Evolutionary conservation across 2,329 filamentous ascomycete species (phyloP).

Genomic region (Aureobasidium sp.): DNA sequence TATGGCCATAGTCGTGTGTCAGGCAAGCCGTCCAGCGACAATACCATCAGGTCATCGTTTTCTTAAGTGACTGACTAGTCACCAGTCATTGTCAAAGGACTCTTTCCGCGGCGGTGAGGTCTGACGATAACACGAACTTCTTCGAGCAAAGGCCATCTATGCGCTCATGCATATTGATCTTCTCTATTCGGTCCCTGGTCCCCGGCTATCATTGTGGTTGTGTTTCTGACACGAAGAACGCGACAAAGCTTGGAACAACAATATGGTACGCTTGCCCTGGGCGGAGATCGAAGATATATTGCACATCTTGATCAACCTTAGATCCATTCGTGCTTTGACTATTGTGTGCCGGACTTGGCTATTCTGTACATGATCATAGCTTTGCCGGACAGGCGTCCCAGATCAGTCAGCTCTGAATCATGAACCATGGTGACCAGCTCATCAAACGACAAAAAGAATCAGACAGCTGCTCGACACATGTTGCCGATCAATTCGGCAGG

Average conservation of each 20-base stretch:
- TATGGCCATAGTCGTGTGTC: background rate
- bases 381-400: background rate
- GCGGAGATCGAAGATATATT: background rate
- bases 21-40: background rate
- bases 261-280: background rate
- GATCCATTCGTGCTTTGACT: background rate
- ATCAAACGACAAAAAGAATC: background rate
- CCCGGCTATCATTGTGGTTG: background rate
- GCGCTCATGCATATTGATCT: background rate
- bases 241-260: background rate
- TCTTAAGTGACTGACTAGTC: background rate
- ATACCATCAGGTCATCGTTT: background rate
- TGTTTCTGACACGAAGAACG: background rate
- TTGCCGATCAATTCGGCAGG: background rate
- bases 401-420: background rate
- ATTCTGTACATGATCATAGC: background rate
- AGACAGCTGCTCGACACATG: background rate
- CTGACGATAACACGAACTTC: background rate
- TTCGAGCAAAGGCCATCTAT: background rate
- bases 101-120: background rate
- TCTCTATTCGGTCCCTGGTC: background rate
- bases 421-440: background rate
- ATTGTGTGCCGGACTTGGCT: background rate
- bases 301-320: background rate
- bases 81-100: too few species aligned